Evolutionary conservation across 2,329 filamentous ascomycete species (phyloP).

Genomic region (Stromatinia cepivora): DNA sequence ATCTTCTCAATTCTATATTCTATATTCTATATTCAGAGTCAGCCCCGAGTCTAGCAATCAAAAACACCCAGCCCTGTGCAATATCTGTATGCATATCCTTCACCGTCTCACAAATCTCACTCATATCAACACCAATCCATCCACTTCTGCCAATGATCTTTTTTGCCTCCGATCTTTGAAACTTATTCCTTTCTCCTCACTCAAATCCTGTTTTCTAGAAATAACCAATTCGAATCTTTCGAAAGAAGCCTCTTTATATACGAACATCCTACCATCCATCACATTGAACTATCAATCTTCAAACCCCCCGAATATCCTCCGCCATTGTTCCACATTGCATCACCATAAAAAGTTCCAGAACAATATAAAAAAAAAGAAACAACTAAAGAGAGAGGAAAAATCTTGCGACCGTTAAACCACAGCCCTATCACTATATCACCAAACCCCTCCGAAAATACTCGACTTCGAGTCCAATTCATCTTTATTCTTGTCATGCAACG

Average conservation of each 20-base stretch:
- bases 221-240: background rate
- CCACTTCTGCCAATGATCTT: background rate
- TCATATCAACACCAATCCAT: slow-evolving; percentile 12
- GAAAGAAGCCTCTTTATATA: background rate
- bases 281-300: slow-evolving; percentile 17
- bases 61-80: background rate
- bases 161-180: background rate
- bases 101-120: slow-evolving; percentile 22
- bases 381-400: background rate
- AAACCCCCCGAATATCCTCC: background rate
- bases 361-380: background rate
- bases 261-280: background rate
- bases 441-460: background rate
- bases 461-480: slow-evolving; percentile 26
- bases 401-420: background rate
- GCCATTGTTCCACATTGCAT: slow-evolving; percentile 1
- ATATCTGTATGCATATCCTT: slow-evolving; percentile 16
- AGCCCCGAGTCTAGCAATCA: slow-evolving; percentile 5
- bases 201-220: background rate
- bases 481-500: slow-evolving; percentile 32
- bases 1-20: background rate
- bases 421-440: background rate
- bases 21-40: background rate
- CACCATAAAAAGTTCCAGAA: slow-evolving; percentile 4
- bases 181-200: background rate